Base-by-base conservation (phyloP, 2,329 filamentous ascomycete genomes). In the Ceratocystis colombiana region DNA sequence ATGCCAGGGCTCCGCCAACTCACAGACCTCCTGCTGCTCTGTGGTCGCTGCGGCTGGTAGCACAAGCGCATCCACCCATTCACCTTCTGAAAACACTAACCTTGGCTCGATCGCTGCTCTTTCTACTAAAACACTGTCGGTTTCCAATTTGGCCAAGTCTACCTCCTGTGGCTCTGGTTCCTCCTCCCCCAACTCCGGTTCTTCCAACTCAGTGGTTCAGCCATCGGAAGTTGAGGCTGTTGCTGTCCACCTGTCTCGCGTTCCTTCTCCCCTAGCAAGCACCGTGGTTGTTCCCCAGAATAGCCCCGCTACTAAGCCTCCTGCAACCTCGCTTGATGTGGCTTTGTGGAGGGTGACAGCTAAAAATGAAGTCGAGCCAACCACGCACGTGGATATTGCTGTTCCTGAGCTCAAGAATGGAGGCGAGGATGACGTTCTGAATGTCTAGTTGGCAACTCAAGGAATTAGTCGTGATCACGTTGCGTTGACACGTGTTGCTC, bases 361-460 rank as follows among this genome's bases (percentile, higher is more conserved):
- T 30, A 64, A 64, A 22, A 48, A 33, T 3, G 45, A 53, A 17
- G 50, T 15, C 25, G 12, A 61, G 12, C 30, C n/a, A 37, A 61
- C 48, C 44, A 53, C 64, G 6, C 66, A 68, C 28, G 64, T 68
- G 8, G 66, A 68, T 44, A 66, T 68, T 50, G 66, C 63, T 30
- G 66, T 64, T 45, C 64, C 64, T 15, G 48, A 68, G 44, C 30
- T 30, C 25, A 33, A 45, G 22, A 44, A 48, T 25, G 61, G 57
- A 17, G 15, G 8, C 5, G 53, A 59, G n/a, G 44, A 41, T 25
- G 66, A 65, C 20, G 37, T 55, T 37, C 64, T 68, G 59, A 30
- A 59, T 64, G 66, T 64, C 59, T 68, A 68, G 66, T 50, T 68
- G 33, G 63, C 64, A 44, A 53, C 66, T 30, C 66, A 68, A 45